These are phyloP conservation scores for Globisporangium irregulare DNA, from an alignment of 352 stramenopile species.

Conservation along the genomic window DNA sequence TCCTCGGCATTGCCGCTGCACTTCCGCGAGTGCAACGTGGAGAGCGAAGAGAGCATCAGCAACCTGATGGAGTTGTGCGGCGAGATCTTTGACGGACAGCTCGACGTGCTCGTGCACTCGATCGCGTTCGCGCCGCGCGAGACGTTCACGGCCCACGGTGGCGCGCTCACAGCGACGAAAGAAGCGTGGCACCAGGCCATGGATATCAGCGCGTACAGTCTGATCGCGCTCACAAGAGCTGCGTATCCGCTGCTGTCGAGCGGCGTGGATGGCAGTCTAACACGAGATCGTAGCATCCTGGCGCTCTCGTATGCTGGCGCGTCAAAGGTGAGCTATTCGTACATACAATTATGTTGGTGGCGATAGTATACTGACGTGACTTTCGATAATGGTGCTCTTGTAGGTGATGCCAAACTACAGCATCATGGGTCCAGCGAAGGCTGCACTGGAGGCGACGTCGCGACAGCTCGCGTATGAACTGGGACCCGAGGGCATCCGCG, in stretches of 20 bases:
- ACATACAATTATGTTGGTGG: background rate
- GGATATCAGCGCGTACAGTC: conserved; percentile 87
- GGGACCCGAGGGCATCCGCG: conserved; percentile 67
- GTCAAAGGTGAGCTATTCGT: conserved; percentile 27
- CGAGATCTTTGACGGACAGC: conserved; percentile 41
- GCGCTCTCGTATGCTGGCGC: conserved; percentile 88
- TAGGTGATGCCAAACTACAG: conserved; percentile 89
- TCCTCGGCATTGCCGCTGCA: conserved; percentile 24
- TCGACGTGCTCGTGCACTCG: conserved; percentile 90
- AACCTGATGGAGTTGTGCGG: conserved; percentile 42
- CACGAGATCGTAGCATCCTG: conserved; percentile 68
- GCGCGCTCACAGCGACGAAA: conserved; percentile 46
- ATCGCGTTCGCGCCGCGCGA: conserved; percentile 84
- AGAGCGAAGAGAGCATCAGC: conserved; percentile 50
- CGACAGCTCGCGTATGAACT: conserved; percentile 85
- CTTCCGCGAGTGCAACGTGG: conserved; percentile 76
- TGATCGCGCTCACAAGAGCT: conserved; percentile 78
- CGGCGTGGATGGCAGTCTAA: conserved; percentile 1
- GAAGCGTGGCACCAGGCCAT: conserved; percentile 76
- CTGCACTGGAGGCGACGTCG: conserved; percentile 80
- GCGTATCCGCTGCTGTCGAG: conserved; percentile 56
- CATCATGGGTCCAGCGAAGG: conserved; percentile 91
- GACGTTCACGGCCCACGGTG: conserved; percentile 49
- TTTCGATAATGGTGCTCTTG: background rate
- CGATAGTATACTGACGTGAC: background rate